Evolutionary conservation across 805 yeast species (phyloP).

Genomic region (Alloascoidea africana): DNA sequence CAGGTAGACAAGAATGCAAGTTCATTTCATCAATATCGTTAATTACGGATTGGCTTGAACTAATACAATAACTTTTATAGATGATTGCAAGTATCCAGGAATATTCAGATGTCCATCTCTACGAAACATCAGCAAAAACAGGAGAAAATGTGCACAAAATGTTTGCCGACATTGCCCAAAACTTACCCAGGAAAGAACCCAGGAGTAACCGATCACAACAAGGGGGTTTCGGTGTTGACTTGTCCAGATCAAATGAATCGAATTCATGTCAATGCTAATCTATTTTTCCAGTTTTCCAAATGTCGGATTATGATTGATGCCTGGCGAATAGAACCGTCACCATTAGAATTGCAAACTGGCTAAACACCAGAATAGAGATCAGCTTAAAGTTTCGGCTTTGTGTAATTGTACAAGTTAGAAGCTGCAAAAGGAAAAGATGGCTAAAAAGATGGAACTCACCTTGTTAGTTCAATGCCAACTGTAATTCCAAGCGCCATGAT

Average conservation of each 20-base stretch:
- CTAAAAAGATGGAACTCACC: not conserved
- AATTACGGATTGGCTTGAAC: not conserved
- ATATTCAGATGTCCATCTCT: not conserved
- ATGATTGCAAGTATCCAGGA: not conserved
- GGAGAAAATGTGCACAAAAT: conserved; percentile 29
- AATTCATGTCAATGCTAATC: too few relatives aligned
- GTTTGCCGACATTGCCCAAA: conserved; percentile 9
- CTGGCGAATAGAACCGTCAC: too few relatives aligned
- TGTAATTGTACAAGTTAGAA: too few relatives aligned
- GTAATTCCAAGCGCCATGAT: not conserved
- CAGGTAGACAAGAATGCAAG: conserved; percentile 21
- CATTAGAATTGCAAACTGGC: too few relatives aligned
- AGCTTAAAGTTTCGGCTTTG: too few relatives aligned
- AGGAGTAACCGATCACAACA: too few relatives aligned
- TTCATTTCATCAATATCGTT: not conserved
- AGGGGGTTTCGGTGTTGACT: too few relatives aligned
- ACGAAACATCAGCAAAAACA: conserved; percentile 36
- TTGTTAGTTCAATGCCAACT: not conserved
- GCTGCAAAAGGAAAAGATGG: too few relatives aligned
- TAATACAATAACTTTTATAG: not conserved
- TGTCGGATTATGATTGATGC: too few relatives aligned
- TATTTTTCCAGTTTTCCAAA: too few relatives aligned
- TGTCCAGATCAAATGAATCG: too few relatives aligned
- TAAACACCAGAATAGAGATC: too few relatives aligned
- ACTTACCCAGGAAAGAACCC: conserved; percentile 21